Conservation (phyloP, 257 asterid species). For the Fraxinus cuspidata region DNA sequence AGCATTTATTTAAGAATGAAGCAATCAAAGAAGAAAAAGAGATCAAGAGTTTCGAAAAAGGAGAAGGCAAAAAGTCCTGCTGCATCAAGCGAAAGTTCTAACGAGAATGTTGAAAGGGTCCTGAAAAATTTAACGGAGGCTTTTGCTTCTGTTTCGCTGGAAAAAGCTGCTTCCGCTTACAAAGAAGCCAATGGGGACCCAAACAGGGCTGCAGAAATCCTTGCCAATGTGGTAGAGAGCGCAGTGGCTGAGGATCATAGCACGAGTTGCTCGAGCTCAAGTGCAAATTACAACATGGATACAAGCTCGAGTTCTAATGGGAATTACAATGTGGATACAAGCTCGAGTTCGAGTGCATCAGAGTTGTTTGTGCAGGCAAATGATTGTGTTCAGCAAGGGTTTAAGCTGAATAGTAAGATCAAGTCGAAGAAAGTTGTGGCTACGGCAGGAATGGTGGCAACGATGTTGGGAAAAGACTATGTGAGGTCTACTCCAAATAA, state of each 20-base stretch:
- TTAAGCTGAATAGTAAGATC: constrained; percentile 45
- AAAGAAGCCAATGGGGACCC: constrained; percentile 50
- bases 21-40: constrained; percentile 58
- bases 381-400: constrained; percentile 37
- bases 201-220: constrained; percentile 52
- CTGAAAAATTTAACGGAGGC: constrained; percentile 43
- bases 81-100: neutral
- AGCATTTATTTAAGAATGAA: neutral
- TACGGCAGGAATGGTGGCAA: constrained; percentile 72
- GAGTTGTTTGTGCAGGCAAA: constrained; percentile 40
- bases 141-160: constrained; percentile 53
- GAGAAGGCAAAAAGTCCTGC: constrained; percentile 29
- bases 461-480: constrained; percentile 78
- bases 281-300: constrained; percentile 39
- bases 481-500: constrained; percentile 70
- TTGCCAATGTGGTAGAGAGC: constrained; percentile 33
- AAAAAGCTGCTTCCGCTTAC: constrained; percentile 52
- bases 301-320: constrained; percentile 36
- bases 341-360: constrained; percentile 56
- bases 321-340: constrained; percentile 43
- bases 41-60: constrained; percentile 43
- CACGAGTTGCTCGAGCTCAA: constrained; percentile 66
- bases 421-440: constrained; percentile 69
- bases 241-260: constrained; percentile 62
- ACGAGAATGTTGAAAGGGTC: constrained; percentile 29